Evolutionary conservation across 1,284 basidiomycete genomes (phyloP), one percentile per base, ranked within the genome.

Genomic region (Leucoagaricus sp.): DNA sequence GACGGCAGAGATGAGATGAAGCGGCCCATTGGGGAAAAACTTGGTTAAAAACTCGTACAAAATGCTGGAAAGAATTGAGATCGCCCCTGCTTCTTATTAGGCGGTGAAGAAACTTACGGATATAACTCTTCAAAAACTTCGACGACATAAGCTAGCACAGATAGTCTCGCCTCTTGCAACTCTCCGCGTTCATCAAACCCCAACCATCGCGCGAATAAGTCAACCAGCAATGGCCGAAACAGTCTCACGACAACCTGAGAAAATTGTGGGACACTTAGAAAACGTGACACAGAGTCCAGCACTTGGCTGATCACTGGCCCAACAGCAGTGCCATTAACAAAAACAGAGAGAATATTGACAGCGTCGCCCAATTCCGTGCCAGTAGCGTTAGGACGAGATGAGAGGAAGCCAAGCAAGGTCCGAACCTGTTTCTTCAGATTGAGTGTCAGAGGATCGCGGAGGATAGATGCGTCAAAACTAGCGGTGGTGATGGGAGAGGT

Each of bases 61-160:
- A 38, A 84, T 74, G 25, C 86, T 87, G 61, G 8, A 59, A 44
- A 41, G 59, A 42, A 29, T 57, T 26, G 42, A 55, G 29, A 55
- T 36, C 49, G 49, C 31, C 58, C 28, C 28, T 42, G 25, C 38
- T 23, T 21, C 6, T n/a, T 40, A 7, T 21, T 13, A 41, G 21
- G 13, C 6, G 12, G 5, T 4, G 19, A 4, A 41, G 15, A 9
- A 15, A 80, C 91, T 60, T 65, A 93, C 90, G 90, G 83, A 63
- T 83, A 92, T 36, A 93, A 71, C 67, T 93, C 89, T 65, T 86
- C 82, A 63, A 91, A 86, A 40, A 81, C 74, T 71, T 90, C 85
- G 29, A 91, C 54, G 89, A 73, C 50, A 82, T 66, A 67, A 76
- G 60, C 85, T 8, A 91, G 68, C 1, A 87, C 86, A 53, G 79